phyloP scores from a whole-genome alignment of 768 basidiomycete genomes.

The Hygrophoropsis aurantiaca region DNA sequence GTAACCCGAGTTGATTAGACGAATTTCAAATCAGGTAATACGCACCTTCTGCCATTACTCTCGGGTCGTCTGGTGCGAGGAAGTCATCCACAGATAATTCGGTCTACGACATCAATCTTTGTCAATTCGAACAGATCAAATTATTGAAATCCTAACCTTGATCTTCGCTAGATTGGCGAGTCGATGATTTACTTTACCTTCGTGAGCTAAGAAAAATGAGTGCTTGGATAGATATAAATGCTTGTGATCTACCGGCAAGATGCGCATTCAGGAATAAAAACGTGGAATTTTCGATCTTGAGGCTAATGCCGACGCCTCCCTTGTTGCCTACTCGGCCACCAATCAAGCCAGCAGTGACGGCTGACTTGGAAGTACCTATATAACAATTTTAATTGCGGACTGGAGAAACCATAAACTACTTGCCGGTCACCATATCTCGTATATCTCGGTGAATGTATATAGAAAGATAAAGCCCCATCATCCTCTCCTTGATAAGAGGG shows the following conservation, averaged over 20 bases:
- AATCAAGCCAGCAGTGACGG: conserved; percentile 86
- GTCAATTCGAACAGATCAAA: conserved; percentile 3
- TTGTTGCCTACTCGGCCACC: conserved; percentile 94
- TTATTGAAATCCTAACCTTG: conserved; percentile 48
- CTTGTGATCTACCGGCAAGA: conserved; percentile 60
- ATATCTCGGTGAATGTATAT: conserved; percentile 75
- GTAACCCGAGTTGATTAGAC: conserved; percentile 7
- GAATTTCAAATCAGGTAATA: not conserved
- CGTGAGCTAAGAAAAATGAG: conserved; percentile 57
- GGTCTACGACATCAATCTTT: conserved; percentile 37
- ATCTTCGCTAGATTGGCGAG: conserved; percentile 87
- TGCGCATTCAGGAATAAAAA: conserved; percentile 91
- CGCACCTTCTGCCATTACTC: conserved; percentile 69
- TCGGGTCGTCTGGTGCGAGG: conserved; percentile 60
- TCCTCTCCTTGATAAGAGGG: conserved; percentile 81
- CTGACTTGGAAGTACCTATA: conserved; percentile 71
- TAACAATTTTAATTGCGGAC: conserved; percentile 7
- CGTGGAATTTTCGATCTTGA: conserved; percentile 79
- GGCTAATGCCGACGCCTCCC: conserved; percentile 86
- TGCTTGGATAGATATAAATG: not conserved
- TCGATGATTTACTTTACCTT: conserved; percentile 73
- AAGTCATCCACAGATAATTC: conserved; percentile 83
- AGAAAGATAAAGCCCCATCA: conserved; percentile 87
- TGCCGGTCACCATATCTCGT: conserved; percentile 62
- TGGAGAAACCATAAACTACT: conserved; percentile 6